Evolutionary conservation across 345 rosid species (phyloP), one percentile per base, ranked within the genome.

Genomic region (Hibiscus tridactylites): DNA sequence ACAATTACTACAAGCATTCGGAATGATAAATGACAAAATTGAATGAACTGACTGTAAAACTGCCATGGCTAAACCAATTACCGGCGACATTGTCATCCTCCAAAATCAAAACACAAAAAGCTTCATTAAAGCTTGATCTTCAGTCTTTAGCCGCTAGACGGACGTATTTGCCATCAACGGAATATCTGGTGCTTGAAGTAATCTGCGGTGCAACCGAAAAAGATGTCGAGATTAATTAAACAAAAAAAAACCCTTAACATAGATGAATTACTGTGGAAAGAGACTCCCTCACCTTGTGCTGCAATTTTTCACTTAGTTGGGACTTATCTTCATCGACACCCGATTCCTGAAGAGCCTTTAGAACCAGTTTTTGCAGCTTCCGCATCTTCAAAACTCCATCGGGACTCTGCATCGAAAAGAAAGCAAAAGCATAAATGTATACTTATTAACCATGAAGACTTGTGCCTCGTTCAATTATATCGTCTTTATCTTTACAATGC

Each of bases 361-460:
- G 62, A n/a, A 88, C 86, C 17, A 73, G 79, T 72, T 82, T 93
- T 81, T 79, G 84, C 81, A 93, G 76, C 77, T 89, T 91, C 80
- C 78, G 88, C 85, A 85, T 79, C 88, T 86, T 93, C 82, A 93
- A 63, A 73, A 77, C 79, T 79, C 88, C 84, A 61, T 79, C 88
- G 13, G 88, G 82, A 70, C 78, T 83, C 93, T 89, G 83, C 71
- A 49, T 4, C 21, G 16, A 15, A 39, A 39, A 39, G 44, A 39
- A 6, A 39, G 44, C 37, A 33, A 39, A 39, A 6, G 44, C 8
- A 6, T 39, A 39, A 39, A 8, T 39, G 44, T 39, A 39, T 7
- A 39, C 6, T 39, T 39, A 39, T 1, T 6, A 39, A 39, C 44
- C 44, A 39, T 7, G 44, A 39, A 39, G 44, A 39, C 10, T 39